Conservation (phyloP, 164 flowering plant genomes). For the Chimonanthus salicifolius region DNA sequence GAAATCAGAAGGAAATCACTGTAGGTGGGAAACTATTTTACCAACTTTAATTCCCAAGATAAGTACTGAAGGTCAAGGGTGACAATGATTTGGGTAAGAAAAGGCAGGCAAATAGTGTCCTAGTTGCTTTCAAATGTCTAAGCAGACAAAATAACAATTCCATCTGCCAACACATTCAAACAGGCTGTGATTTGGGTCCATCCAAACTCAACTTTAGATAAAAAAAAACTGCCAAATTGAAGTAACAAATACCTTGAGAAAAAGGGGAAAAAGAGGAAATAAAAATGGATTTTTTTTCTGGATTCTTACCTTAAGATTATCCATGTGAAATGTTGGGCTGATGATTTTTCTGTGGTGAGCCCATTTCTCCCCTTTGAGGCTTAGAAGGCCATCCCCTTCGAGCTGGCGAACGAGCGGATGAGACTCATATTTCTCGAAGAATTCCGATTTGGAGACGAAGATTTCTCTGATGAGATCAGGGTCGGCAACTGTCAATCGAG, state of each 20-base stretch:
- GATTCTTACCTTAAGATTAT: constrained; percentile 78
- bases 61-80: no score
- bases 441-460: constrained; percentile 65
- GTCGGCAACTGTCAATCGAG: constrained; percentile 78
- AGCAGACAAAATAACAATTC: no score
- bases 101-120: neutral
- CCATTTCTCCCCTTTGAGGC: constrained; percentile 97
- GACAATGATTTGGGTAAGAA: neutral
- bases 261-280: neutral
- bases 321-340: constrained; percentile 84
- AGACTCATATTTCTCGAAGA: constrained; percentile 80
- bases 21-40: neutral
- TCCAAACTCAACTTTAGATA: neutral
- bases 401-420: constrained; percentile 83
- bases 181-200: neutral
- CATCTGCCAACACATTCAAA: neutral
- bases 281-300: neutral
- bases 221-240: no score
- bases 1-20: neutral
- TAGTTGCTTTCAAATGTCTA: neutral
- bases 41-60: no score
- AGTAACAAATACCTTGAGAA: neutral
- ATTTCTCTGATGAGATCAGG: constrained; percentile 87
- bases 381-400: constrained; percentile 90
- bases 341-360: constrained; percentile 92